Evolutionary conservation across 495 filamentous ascomycete species (phyloP).

Genomic region (Aspergillus egyptiacus): DNA sequence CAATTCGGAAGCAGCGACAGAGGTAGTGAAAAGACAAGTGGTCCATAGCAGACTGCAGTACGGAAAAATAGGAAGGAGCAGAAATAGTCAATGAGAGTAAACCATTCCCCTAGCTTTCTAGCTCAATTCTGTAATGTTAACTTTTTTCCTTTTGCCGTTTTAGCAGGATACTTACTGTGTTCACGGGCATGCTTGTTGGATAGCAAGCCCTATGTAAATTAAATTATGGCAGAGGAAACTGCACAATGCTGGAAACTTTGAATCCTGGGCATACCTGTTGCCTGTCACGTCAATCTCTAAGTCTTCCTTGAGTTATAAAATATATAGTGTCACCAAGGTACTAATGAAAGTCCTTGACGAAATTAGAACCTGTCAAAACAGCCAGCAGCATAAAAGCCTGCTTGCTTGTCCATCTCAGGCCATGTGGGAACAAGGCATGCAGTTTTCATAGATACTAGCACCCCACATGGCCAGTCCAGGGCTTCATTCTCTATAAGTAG

Average conservation of each 20-base stretch:
- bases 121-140: too few relatives aligned
- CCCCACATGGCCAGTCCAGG: constrained; percentile 56
- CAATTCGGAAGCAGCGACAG: constrained; percentile 18
- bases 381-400: constrained; percentile 49
- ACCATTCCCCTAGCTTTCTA: too few relatives aligned
- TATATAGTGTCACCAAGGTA: too few relatives aligned
- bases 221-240: too few relatives aligned
- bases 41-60: too few relatives aligned
- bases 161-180: too few relatives aligned
- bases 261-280: neutral
- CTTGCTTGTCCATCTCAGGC: constrained; percentile 52
- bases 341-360: constrained; percentile 23
- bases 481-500: constrained; percentile 37
- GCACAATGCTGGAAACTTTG: too few relatives aligned
- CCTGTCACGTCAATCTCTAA: neutral
- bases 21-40: constrained; percentile 7
- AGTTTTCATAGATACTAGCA: constrained; percentile 38
- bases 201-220: too few relatives aligned
- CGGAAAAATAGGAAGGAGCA: constrained; percentile 16
- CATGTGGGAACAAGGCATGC: constrained; percentile 51
- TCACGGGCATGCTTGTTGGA: too few relatives aligned
- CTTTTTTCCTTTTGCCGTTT: too few relatives aligned
- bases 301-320: neutral
- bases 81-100: neutral
- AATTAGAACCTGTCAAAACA: constrained; percentile 48